Evolutionary conservation across 495 filamentous ascomycete species (phyloP).

Genomic region (Glonium stellatum): DNA sequence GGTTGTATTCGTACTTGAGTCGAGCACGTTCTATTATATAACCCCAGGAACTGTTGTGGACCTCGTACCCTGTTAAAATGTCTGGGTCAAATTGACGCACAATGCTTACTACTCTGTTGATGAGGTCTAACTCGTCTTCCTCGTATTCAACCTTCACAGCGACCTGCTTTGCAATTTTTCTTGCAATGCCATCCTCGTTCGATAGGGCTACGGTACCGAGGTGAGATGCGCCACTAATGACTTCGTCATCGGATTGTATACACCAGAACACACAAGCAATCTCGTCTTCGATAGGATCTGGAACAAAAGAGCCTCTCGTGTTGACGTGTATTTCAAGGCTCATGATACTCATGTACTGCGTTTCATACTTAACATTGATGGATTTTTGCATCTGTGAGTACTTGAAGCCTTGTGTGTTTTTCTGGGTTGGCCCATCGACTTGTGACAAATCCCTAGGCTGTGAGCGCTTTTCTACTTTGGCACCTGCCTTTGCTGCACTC

Average conservation of each 20-base stretch:
- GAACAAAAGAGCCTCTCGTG: slow-evolving; percentile 68
- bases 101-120: slow-evolving; percentile 76
- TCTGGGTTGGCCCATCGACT: slow-evolving; percentile 84
- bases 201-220: slow-evolving; percentile 65
- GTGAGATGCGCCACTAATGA: slow-evolving; percentile 48
- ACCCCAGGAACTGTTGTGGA: slow-evolving; percentile 89
- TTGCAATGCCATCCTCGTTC: slow-evolving; percentile 44
- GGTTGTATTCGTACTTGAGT: slow-evolving; percentile 77
- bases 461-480: slow-evolving; percentile 8
- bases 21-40: slow-evolving; percentile 87
- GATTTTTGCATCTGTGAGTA: slow-evolving; percentile 73
- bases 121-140: slow-evolving; percentile 70
- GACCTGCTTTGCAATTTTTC: slow-evolving; percentile 46
- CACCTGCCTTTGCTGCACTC: not conserved
- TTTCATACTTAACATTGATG: slow-evolving; percentile 73
- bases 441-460: slow-evolving; percentile 55
- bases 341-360: slow-evolving; percentile 95
- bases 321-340: slow-evolving; percentile 94
- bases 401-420: slow-evolving; percentile 74
- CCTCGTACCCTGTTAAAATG: slow-evolving; percentile 91
- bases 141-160: slow-evolving; percentile 63
- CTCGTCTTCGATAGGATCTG: slow-evolving; percentile 85
- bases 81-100: slow-evolving; percentile 83
- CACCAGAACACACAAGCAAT: slow-evolving; percentile 91
- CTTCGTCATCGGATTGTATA: slow-evolving; percentile 62